Evolutionary conservation across 352 stramenopile genomes (phyloP), one percentile per base, ranked within the genome.

Genomic region (Phytopythium litorale): DNA sequence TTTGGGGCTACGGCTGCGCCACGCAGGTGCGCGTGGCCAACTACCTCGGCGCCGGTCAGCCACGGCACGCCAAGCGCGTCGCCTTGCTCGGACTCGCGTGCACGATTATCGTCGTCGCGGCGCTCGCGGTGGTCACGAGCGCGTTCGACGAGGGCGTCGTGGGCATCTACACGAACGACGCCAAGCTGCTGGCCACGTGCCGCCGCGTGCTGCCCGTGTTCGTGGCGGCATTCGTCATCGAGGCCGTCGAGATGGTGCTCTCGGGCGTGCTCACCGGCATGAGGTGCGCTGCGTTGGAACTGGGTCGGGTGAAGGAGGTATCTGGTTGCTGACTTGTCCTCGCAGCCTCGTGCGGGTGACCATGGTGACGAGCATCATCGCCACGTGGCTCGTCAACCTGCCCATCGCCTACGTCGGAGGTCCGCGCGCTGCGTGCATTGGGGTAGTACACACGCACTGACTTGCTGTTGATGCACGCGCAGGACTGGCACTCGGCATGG

Each of bases 1-100:
- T 90, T 59, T 93, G 84, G 82, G 82, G 82, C 15, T 93, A 89
- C 51, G 84, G 77, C 46, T 93, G 82, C 51, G 84, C 84, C 13
- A 91, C 82, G 1, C 85, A 94, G 60, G 74, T 89, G 42, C 82
- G 83, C 28, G 81, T 92, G 28, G 85, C 83, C 58, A 92, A 88
- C 60, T 90, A 92, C 53, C 63, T 94, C 3, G 83, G 83, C 7
- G 83, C 85, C 7, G 76, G 75, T 1, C 69, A 81, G 45, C 82
- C 84, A 0, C 54, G 72, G 16, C 65, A 70, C 28, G 81, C 84
- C 12, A 72, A 89, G 49, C 64, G 70, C 33, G 75, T 91, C 32
- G 76, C 74, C 4, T 70, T 63, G 25, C 60, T 94, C 7, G 85
- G 82, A 0, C 78, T 91, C 9, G 43, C 71, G 32, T 89, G 83